Percentiles rank a stretch among this genome's conserved stretches.
These are phyloP conservation scores for Tylopilus plumbeoviolaceoides DNA, from an alignment of 768 basidiomycete genomes.

Conservation along the genomic window DNA sequence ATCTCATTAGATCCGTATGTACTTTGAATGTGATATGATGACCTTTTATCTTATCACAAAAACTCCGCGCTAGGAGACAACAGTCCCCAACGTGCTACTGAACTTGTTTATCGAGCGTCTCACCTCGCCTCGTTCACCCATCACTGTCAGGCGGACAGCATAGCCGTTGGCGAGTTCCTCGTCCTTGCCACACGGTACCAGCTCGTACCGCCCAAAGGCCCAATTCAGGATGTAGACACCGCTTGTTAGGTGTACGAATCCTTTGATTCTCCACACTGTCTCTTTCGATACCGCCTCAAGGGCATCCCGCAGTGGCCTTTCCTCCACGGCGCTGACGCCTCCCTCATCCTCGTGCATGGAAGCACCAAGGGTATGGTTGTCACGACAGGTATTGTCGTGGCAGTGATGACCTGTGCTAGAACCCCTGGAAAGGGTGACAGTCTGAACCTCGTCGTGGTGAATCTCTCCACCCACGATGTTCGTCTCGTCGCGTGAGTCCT, in stretches of 20 bases:
- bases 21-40: conserved; percentile 7
- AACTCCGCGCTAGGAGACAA: conserved; percentile 22
- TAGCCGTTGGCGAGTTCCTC: conserved; percentile 25
- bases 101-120: conserved; percentile 53
- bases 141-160: conserved; percentile 69
- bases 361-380: not conserved
- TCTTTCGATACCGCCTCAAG: conserved; percentile 60
- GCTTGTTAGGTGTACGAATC: conserved; percentile 58
- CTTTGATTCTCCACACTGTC: conserved; percentile 79
- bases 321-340: conserved; percentile 31
- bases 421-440: conserved; percentile 57
- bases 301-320: conserved; percentile 40
- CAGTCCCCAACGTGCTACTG: conserved; percentile 40
- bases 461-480: conserved; percentile 17
- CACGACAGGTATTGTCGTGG: conserved; percentile 7
- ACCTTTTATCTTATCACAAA: conserved; percentile 13
- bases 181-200: conserved; percentile 39
- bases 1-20: not conserved
- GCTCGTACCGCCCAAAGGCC: conserved; percentile 87
- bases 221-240: conserved; percentile 72
- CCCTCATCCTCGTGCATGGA: not conserved
- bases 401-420: conserved; percentile 21
- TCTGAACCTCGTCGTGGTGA: conserved; percentile 87
- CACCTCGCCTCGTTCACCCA: conserved; percentile 88
- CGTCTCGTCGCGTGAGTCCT: conserved; percentile 13